Evolutionary conservation across 208 protist genomes (phyloP), one percentile per base, ranked within the genome.

Genomic region (Crithidia brevicula): DNA sequence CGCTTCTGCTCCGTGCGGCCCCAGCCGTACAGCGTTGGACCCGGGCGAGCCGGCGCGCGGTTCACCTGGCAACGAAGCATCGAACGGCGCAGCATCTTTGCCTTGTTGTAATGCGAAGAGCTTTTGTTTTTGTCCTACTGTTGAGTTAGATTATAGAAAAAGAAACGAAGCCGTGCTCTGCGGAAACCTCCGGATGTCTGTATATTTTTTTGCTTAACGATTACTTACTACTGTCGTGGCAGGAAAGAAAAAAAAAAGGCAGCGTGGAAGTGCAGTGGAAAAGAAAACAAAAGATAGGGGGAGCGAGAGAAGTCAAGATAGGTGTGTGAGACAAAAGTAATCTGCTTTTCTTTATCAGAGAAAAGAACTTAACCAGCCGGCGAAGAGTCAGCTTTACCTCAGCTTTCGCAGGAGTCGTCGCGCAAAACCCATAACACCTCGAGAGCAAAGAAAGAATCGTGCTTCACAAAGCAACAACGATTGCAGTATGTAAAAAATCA

Each of bases 1-100:
- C 91, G 83, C 82, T 96, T 96, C 78, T 96, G 91, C 79, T 83
- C 85, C 18, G 91, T 93, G 57, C 91, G 88, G 6, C 91, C 91
- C 91, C 91, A 96, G 49, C 91, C 91, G 74, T 94, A 90, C 56
- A 96, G 85, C 77, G 83, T 94, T 10, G 91, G 91, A 16, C 91
- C 91, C 38, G 91, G 91, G 65, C 86, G 81, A 47, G 88, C 88
- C 22, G 91, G 88, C 13, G 81, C 91, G 66, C 93, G 92, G 74
- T 89, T 93, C 70, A 94, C 61, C 74, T 91, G 83, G 57, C 61
- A 74, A 30, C 74, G 74, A 45, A 85, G 23, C 53, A 89, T 51
- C 56, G 86, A 93, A 27, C 84, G 88, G 56, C 88, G 86, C 61
- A 94, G 80, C 88, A 96, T 95, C 67, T 23, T 74, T 49, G 38